These are phyloP conservation scores for Hyphopichia burtonii DNA, from an alignment of 1,139 yeast genomes.

Conservation along the genomic window DNA sequence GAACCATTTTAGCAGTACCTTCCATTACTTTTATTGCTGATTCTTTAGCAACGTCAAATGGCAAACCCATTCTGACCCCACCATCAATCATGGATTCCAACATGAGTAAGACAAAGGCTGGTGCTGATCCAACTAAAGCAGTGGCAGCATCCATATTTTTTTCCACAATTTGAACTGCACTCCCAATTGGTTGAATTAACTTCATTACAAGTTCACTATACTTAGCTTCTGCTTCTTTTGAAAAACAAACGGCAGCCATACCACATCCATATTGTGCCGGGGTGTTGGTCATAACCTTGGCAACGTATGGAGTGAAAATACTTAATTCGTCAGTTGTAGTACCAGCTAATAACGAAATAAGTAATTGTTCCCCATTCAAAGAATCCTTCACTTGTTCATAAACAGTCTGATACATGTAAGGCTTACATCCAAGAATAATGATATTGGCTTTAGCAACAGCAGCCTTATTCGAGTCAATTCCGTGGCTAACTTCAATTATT, in stretches of 20 bases:
- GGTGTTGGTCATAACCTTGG: conserved; percentile 97
- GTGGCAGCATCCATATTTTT: conserved; percentile 97
- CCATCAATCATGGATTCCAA: conserved; percentile 93
- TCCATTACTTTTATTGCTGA: conserved; percentile 96
- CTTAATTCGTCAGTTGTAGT: conserved; percentile 74
- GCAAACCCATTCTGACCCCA: conserved; percentile 93
- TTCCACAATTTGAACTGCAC: conserved; percentile 74
- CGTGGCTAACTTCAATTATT: conserved; percentile 55
- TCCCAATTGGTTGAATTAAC: conserved; percentile 64
- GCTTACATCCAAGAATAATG: conserved; percentile 82
- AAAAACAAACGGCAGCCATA: conserved; percentile 82
- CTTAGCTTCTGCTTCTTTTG: conserved; percentile 46
- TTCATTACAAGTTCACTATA: conserved; percentile 56
- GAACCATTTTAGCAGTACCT: conserved; percentile 93
- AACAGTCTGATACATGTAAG: conserved; percentile 68
- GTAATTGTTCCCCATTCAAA: conserved; percentile 53
- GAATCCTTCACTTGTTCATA: conserved; percentile 43
- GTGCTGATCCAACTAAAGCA: conserved; percentile 91
- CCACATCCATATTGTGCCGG: conserved; percentile 93
- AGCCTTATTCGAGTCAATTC: conserved; percentile 47
- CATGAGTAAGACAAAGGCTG: conserved; percentile 88
- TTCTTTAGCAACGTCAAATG: conserved; percentile 75
- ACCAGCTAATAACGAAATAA: conserved; percentile 89
- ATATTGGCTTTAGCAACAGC: conserved; percentile 68
- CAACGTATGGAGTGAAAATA: conserved; percentile 55